Base-by-base conservation (phyloP, 345 rosid species). In the Rhizophora mangle region DNA sequence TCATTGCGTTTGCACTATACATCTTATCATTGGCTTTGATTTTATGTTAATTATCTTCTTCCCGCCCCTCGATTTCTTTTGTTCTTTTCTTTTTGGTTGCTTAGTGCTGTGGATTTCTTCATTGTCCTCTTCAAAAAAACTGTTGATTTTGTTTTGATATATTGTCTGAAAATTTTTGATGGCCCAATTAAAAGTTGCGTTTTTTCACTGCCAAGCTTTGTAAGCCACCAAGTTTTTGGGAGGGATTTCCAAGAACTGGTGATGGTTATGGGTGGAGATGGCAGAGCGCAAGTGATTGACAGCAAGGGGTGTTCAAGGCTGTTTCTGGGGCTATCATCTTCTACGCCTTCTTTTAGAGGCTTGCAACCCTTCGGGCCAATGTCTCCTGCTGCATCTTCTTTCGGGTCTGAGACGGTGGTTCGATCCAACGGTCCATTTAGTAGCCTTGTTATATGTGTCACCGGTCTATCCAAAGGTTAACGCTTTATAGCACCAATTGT, bases 381-480 rank as follows among this genome's bases (percentile, higher is more conserved):
- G 81, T 81, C 88, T 62, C 83, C 80, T 63, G 83, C 81, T 8
- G 36, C 83, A 29, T 75, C 89, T 51, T 79, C 84, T 24, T 36
- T 74, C 60, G 83, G 66, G 68, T 87, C 88, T 32, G 83, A 74
- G 49, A 32, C 81, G 20, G 36, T 72, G 75, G 75, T 78, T 74
- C 81, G 72, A 20, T 59, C 85, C 30, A 64, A 63, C 68, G 86
- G 84, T 52, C 96, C 97, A 0, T 93, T 93, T 73, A 72, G 89
- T 43, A 85, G 87, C 39, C 89, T 93, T 65, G 84, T 88, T 43
- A 88, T 93, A 20, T 94, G 99, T 62, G 99, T 89, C 52, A 91
- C 97, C 26, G 97, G 98, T 73, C 84, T 94, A 52, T 94, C 98
- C 49, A 91, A 88, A 87, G 97, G 98, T 89, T 61, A 22, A 30